Evolutionary conservation across 148 eudicot genomes (phyloP).

Genomic region (Oxyria digyna): DNA sequence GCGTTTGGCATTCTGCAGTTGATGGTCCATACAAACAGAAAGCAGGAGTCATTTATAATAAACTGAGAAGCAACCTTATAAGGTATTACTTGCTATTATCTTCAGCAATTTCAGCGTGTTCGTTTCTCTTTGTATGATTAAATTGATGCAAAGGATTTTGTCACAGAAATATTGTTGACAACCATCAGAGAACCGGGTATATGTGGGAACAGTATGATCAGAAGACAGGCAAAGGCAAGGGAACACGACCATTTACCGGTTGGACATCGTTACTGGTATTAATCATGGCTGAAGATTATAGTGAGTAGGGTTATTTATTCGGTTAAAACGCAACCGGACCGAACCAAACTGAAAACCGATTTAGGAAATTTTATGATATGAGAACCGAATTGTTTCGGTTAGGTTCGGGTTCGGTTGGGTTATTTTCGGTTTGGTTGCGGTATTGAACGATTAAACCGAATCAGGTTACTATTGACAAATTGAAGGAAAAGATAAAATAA

Average conservation of each 20-base stretch:
- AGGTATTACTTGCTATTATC: slow-evolving; percentile 27
- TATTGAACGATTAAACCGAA: too few species aligned
- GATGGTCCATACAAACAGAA: slow-evolving; percentile 62
- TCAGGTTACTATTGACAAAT: too few species aligned
- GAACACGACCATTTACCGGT: slow-evolving; percentile 73
- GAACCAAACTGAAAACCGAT: too few species aligned
- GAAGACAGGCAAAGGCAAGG: slow-evolving; percentile 79
- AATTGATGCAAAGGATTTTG: background rate
- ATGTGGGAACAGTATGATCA: slow-evolving; percentile 96
- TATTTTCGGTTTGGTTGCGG: too few species aligned
- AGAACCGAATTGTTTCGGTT: too few species aligned
- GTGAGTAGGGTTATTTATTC: too few species aligned
- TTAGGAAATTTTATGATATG: too few species aligned
- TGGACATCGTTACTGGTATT: slow-evolving; percentile 81
- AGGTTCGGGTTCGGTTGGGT: too few species aligned
- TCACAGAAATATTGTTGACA: slow-evolving; percentile 60
- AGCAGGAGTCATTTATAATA: slow-evolving; percentile 47
- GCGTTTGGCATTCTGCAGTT: slow-evolving; percentile 22
- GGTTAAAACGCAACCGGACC: too few species aligned
- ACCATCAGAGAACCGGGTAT: slow-evolving; percentile 58
- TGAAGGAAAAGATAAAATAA: too few species aligned
- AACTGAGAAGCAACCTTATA: slow-evolving; percentile 64
- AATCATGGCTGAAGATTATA: slow-evolving; percentile 76
- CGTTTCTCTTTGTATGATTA: background rate
- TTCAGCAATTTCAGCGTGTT: background rate